phyloP scores from a whole-genome alignment of 441 rosid species.

The Erodium texanum region DNA sequence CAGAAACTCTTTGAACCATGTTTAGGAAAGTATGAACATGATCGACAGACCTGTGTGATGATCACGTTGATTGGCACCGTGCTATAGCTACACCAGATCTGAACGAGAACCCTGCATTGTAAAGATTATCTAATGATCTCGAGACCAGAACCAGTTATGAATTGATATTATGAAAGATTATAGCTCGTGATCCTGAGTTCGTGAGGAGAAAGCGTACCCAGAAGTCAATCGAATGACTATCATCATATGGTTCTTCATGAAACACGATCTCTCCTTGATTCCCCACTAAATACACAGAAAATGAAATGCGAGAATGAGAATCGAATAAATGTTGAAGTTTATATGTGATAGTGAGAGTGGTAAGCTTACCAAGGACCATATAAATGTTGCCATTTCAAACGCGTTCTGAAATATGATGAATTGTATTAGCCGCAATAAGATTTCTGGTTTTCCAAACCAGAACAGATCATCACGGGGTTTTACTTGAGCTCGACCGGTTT shows the following conservation, averaged over 20 bases:
- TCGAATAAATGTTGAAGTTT: conserved; percentile 66
- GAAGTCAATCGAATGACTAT: conserved; percentile 57
- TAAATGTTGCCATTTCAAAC: conserved; percentile 92
- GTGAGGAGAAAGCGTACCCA: conserved; percentile 42
- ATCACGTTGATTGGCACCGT: conserved; percentile 85
- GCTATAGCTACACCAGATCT: conserved; percentile 92
- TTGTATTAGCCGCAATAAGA: conserved; percentile 58
- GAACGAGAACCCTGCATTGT: conserved; percentile 59
- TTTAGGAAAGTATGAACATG: no score
- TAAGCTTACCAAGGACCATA: conserved; percentile 78
- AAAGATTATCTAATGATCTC: background rate
- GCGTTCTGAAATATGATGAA: conserved; percentile 95
- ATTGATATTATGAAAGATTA: background rate
- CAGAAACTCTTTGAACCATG: background rate
- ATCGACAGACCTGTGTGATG: conserved; percentile 59
- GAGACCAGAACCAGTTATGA: background rate
- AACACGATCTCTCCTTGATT: conserved; percentile 68
- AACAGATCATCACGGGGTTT: conserved; percentile 85
- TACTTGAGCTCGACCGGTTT: conserved; percentile 66
- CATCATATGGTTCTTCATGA: conserved; percentile 80
- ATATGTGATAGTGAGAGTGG: background rate
- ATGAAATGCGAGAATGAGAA: conserved; percentile 5
- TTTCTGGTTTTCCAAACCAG: conserved; percentile 93
- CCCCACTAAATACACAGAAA: conserved; percentile 54
- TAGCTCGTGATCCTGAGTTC: background rate